Conservation (phyloP, 2,329 filamentous ascomycete genomes). For the Sarocladiaceae sp. region DNA sequence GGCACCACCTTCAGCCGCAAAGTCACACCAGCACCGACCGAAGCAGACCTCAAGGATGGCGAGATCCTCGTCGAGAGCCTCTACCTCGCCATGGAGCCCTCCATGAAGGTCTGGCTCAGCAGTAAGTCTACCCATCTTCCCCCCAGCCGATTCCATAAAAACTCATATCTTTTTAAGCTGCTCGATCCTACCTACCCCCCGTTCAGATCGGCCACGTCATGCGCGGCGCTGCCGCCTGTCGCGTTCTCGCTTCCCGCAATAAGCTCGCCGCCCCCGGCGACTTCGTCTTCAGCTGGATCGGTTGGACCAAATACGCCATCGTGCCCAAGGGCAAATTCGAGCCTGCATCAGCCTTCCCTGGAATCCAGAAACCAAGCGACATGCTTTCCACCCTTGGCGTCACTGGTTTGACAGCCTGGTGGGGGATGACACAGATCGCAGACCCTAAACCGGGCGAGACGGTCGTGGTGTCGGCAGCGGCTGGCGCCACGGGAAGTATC, state of each 20-base stretch:
- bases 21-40: conserved; percentile 42
- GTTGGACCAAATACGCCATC: conserved; percentile 64
- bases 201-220: conserved; percentile 63
- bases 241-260: conserved; percentile 56
- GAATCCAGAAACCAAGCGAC: conserved; percentile 44
- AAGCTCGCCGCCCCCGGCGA: conserved; percentile 48
- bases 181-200: conserved; percentile 58
- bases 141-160: not conserved
- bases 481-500: conserved; percentile 70
- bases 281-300: conserved; percentile 47
- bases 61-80: conserved; percentile 55
- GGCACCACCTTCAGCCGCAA: conserved; percentile 58
- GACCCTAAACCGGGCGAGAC: conserved; percentile 63
- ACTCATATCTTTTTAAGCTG: conserved; percentile 24
- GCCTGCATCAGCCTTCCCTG: conserved; percentile 32
- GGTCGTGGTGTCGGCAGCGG: conserved; percentile 71
- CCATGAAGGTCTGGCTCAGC: conserved; percentile 70
- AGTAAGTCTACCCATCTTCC: conserved; percentile 28
- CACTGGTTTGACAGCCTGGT: conserved; percentile 71
- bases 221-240: conserved; percentile 55
- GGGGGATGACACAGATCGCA: conserved; percentile 64
- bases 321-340: conserved; percentile 45
- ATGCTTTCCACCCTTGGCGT: conserved; percentile 56
- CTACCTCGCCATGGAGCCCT: conserved; percentile 66
- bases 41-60: conserved; percentile 52